Conservation (phyloP, 1,284 basidiomycete genomes). For the Marasmius fiardii region DNA sequence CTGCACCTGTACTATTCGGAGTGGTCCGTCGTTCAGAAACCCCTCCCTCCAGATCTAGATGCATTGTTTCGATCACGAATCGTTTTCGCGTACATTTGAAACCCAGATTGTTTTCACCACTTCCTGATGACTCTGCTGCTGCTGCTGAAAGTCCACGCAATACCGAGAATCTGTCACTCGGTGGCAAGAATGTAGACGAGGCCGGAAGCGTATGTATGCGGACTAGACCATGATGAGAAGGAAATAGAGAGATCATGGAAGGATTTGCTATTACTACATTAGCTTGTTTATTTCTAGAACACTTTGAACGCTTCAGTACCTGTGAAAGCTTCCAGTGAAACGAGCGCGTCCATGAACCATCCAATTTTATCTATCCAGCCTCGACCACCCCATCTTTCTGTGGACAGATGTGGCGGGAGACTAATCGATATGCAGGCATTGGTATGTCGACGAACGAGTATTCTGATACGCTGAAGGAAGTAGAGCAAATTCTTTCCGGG, state of each 20-base stretch:
- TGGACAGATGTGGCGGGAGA: slow-evolving; percentile 58
- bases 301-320: slow-evolving; percentile 41
- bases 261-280: slow-evolving; percentile 52
- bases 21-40: slow-evolving; percentile 81
- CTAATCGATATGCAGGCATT: slow-evolving; percentile 66
- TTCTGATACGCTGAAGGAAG: slow-evolving; percentile 67
- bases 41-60: slow-evolving; percentile 91
- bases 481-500: slow-evolving; percentile 57
- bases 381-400: slow-evolving; percentile 51
- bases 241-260: slow-evolving; percentile 63
- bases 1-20: slow-evolving; percentile 27
- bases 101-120: slow-evolving; percentile 91
- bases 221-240: slow-evolving; percentile 82
- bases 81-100: slow-evolving; percentile 91
- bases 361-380: slow-evolving; percentile 77
- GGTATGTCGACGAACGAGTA: slow-evolving; percentile 54
- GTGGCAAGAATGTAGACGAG: slow-evolving; percentile 63
- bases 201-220: slow-evolving; percentile 72
- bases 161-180: slow-evolving; percentile 73
- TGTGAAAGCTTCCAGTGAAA: slow-evolving; percentile 78
- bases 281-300: slow-evolving; percentile 6
- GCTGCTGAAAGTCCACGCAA: slow-evolving; percentile 69
- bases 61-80: slow-evolving; percentile 88
- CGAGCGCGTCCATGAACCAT: slow-evolving; percentile 74
- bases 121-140: slow-evolving; percentile 44